Percentiles rank a stretch among this genome's conserved stretches.
Conservation (phyloP, 352 stramenopile species). For the Phytophthora pistaciae region DNA sequence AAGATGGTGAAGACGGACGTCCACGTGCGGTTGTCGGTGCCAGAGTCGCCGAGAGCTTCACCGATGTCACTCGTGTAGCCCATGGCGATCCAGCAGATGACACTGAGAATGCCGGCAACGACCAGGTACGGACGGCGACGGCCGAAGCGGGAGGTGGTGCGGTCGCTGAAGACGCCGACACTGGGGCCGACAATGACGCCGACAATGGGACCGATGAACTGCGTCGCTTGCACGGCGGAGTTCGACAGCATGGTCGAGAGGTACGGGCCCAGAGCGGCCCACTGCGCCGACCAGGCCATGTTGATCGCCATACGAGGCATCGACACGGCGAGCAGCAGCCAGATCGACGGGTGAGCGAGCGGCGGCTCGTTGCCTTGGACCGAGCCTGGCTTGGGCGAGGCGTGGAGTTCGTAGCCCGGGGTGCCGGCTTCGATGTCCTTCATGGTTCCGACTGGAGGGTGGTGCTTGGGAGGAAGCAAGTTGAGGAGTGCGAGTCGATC, state of each 20-base stretch:
- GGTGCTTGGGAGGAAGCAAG: conserved; percentile 30
- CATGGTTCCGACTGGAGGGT: conserved; percentile 11
- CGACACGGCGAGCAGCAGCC: conserved; percentile 28
- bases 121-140: conserved; percentile 39
- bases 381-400: conserved; percentile 7
- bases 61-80: conserved; percentile 44
- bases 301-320: conserved; percentile 34
- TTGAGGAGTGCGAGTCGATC: conserved; percentile 30
- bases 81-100: conserved; percentile 56
- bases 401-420: conserved; percentile 11
- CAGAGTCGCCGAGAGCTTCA: conserved; percentile 14
- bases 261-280: conserved; percentile 57
- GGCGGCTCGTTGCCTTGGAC: conserved; percentile 10
- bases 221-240: conserved; percentile 39
- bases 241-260: conserved; percentile 52
- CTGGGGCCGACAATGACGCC: conserved; percentile 29
- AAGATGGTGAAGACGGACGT: conserved; percentile 30
- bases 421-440: conserved; percentile 15
- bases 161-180: conserved; percentile 31
- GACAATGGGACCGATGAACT: conserved; percentile 30
- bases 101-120: conserved; percentile 46
- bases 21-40: conserved; percentile 35
- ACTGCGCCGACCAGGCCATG: conserved; percentile 47
- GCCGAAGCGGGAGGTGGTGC: conserved; percentile 24
- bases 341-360: conserved; percentile 17